These are phyloP conservation scores for bread wheat (Triticum aestivum) DNA, from an alignment of 176 grass and related monocot species.

Conservation along the genomic window DNA sequence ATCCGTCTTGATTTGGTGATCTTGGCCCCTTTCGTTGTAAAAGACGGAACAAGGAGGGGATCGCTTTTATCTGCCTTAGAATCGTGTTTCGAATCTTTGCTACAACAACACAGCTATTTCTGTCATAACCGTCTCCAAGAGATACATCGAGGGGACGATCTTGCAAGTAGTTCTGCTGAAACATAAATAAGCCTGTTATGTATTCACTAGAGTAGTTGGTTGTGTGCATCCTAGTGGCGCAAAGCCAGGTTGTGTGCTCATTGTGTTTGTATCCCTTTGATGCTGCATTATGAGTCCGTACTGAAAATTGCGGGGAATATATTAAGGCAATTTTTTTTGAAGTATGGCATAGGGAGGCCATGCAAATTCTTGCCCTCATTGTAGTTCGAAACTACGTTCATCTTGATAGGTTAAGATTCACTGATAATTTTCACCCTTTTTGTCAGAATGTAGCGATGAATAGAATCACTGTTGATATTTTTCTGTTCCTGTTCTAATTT, in stretches of 20 bases:
- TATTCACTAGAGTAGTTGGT: neutral
- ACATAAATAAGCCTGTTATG: neutral
- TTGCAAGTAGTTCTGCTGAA: neutral
- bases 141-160: neutral
- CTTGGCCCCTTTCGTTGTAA: no score
- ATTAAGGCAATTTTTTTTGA: slow-evolving; percentile 3
- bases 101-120: neutral
- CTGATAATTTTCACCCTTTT: neutral
- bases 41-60: neutral
- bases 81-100: neutral
- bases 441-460: neutral
- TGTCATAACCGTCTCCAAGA: neutral
- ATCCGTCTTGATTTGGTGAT: neutral
- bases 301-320: neutral
- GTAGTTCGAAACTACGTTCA: neutral
- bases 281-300: no score
- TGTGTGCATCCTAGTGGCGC: no score
- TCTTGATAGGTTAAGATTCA: neutral
- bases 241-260: no score
- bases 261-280: no score
- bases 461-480: neutral
- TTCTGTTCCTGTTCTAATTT: neutral
- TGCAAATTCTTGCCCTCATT: neutral
- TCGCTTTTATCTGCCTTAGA: neutral
- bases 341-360: neutral